A percentile compares a stretch with the other conserved stretches of the same genome.
Evolutionary conservation across 2,329 filamentous ascomycete genomes (phyloP).

Genomic region (Botrytis fragariae): DNA sequence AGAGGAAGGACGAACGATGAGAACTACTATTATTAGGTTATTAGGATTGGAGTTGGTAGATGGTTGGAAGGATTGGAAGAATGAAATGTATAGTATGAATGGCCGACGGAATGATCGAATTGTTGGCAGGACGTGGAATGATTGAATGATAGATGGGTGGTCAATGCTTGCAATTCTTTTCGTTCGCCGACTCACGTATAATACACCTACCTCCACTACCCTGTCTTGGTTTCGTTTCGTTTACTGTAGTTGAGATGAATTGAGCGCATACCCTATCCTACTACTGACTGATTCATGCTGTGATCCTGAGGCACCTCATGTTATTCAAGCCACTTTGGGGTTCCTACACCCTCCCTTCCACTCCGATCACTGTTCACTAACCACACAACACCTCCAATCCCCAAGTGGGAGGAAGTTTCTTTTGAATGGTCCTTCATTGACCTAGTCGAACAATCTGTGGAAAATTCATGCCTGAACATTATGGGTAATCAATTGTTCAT

Average conservation of each 20-base stretch:
- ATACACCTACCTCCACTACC: neutral
- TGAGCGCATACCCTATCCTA: constrained; percentile 11
- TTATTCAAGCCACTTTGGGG: neutral
- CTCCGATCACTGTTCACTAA: neutral
- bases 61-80: neutral
- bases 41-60: neutral
- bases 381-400: neutral
- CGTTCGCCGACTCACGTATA: neutral
- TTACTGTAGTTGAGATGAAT: constrained; percentile 14
- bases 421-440: neutral
- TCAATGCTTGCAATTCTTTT: neutral
- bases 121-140: constrained; percentile 8
- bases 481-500: neutral
- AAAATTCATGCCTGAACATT: neutral
- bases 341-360: neutral
- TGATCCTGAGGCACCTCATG: neutral
- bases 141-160: constrained; percentile 12
- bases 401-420: neutral
- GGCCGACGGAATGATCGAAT: neutral
- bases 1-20: constrained; percentile 86
- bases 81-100: constrained; percentile 8
- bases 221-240: neutral
- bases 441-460: neutral
- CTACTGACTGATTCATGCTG: neutral
- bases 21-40: constrained; percentile 65